Conservation (phyloP, 495 filamentous ascomycete genomes). For the Schizothecium vesticola region DNA sequence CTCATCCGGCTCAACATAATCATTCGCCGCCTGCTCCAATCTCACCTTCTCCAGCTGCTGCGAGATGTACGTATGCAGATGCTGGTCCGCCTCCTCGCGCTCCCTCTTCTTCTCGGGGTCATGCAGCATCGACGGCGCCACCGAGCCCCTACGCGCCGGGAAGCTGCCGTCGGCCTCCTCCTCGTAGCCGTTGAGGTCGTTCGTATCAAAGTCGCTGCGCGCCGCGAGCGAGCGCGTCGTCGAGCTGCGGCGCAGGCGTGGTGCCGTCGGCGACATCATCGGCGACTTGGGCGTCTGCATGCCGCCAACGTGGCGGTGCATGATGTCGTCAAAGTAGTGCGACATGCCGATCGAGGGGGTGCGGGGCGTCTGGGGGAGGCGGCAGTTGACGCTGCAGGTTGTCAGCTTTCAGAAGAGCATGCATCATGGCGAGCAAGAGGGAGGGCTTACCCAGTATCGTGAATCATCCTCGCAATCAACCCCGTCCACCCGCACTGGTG, state of each 20-base stretch:
- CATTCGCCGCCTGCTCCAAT: constrained; percentile 32
- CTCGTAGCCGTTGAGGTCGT: constrained; percentile 33
- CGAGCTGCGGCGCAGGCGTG: constrained; percentile 68
- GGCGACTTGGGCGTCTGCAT: constrained; percentile 32
- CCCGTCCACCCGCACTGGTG: constrained; percentile 99
- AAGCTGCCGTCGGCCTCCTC: constrained; percentile 26
- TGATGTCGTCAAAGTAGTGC: constrained; percentile 94
- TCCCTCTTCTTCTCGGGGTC: constrained; percentile 35
- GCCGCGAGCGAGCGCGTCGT: constrained; percentile 80
- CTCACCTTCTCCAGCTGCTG: constrained; percentile 61
- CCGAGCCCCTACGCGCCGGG: constrained; percentile 27
- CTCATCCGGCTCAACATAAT: constrained; percentile 41
- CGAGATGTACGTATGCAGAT: constrained; percentile 65
- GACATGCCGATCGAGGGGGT: constrained; percentile 74
- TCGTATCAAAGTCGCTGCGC: constrained; percentile 70
- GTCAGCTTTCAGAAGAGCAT: not conserved
- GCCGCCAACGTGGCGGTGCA: constrained; percentile 48
- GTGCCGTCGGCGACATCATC: constrained; percentile 34
- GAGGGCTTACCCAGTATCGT: constrained; percentile 77
- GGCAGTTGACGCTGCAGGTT: constrained; percentile 67
- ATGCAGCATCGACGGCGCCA: constrained; percentile 19
- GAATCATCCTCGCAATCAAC: constrained; percentile 90
- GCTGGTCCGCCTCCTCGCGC: constrained; percentile 53
- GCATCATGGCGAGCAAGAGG: not conserved
- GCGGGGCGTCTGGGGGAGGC: constrained; percentile 86